Evolutionary conservation across 176 grass and related monocot genomes (phyloP).

Genomic region (Cenchrus americanus): DNA sequence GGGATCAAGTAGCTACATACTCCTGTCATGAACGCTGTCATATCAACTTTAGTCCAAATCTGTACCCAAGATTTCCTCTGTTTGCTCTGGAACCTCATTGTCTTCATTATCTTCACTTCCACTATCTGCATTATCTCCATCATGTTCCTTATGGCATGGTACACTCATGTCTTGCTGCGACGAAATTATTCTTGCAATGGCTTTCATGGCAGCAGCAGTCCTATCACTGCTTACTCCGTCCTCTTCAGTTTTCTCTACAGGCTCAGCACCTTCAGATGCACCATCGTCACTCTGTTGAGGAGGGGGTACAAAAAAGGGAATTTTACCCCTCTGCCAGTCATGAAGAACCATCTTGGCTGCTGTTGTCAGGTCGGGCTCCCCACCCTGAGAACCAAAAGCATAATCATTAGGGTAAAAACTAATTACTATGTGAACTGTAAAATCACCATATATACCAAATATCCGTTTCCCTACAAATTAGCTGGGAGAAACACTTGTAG

Average conservation of each 20-base stretch:
- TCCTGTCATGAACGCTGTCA: neutral
- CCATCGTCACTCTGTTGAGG: conserved; percentile 46
- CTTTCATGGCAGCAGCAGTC: conserved; percentile 78
- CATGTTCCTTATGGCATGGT: conserved; percentile 53
- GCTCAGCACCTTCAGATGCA: conserved; percentile 40
- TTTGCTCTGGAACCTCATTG: neutral
- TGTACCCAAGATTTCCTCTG: conserved; percentile 24
- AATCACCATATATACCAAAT: neutral
- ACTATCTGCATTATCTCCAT: conserved; percentile 26
- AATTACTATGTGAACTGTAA: conserved; percentile 3
- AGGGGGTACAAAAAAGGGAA: conserved; percentile 88
- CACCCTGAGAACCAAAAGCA: conserved; percentile 64
- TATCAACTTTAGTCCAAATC: neutral
- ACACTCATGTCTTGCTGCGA: conserved; percentile 77
- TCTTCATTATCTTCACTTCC: conserved; percentile 18
- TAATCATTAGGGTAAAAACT: conserved; percentile 26
- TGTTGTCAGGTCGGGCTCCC: conserved; percentile 86
- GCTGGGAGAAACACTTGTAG: neutral
- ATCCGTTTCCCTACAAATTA: neutral
- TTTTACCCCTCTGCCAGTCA: conserved; percentile 99
- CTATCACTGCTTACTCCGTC: conserved; percentile 55
- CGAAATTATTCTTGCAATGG: conserved; percentile 80
- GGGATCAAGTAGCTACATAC: neutral
- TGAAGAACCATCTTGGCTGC: conserved; percentile 95
- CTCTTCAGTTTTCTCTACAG: conserved; percentile 43